Conservation (phyloP, 2,329 filamentous ascomycete genomes). For the Hirsutella thompsonii region DNA sequence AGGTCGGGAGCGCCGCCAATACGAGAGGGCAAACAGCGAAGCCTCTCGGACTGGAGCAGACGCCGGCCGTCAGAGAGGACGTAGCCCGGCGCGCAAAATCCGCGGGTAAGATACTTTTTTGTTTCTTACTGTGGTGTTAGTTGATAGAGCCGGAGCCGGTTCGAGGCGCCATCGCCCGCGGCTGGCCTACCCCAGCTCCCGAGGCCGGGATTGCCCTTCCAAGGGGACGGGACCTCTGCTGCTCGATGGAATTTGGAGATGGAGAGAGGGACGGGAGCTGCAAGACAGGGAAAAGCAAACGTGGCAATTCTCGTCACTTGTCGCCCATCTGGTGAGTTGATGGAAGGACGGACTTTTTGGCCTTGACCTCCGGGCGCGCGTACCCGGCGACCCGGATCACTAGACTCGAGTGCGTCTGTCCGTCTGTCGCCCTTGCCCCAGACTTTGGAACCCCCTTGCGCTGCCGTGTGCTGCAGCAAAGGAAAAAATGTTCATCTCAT, state of each 20-base stretch:
- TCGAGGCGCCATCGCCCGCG: not conserved
- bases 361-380: not conserved
- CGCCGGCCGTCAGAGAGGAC: too few species aligned
- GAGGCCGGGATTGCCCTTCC: not conserved
- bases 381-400: not conserved
- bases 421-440: not conserved
- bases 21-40: too few species aligned
- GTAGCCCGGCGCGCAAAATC: too few species aligned
- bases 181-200: constrained; percentile 2
- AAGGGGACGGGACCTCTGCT: not conserved
- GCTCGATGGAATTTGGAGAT: not conserved
- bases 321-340: not conserved
- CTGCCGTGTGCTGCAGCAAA: not conserved
- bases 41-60: too few species aligned
- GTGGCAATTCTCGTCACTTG: not conserved
- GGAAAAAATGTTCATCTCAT: too few species aligned
- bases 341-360: too few species aligned
- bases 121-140: too few species aligned
- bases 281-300: constrained; percentile 1
- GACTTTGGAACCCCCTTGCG: not conserved
- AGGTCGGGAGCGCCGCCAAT: too few species aligned
- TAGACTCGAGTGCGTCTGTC: not conserved
- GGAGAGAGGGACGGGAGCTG: not conserved
- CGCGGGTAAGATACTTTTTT: too few species aligned
- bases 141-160: not conserved